These are phyloP conservation scores for Neoascochyta sp. DNA, from an alignment of 2,329 filamentous ascomycete genomes.

Conservation along the genomic window DNA sequence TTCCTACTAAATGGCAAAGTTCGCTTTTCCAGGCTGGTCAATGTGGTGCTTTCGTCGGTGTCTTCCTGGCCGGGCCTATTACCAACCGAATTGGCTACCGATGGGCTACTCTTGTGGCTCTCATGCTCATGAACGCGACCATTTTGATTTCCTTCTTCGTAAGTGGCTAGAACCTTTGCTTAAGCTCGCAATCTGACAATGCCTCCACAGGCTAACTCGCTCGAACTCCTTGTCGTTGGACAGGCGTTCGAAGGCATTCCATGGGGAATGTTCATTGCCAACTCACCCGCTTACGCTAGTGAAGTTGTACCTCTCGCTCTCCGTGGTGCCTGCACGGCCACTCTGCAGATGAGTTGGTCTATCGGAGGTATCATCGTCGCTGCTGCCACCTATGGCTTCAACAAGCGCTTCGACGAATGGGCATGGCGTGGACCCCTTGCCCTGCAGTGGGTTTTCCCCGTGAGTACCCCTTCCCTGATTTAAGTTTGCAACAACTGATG, in stretches of 20 bases:
- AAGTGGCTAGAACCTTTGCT: neutral
- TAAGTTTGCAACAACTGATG: slow-evolving; percentile 59
- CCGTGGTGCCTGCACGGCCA: slow-evolving; percentile 56
- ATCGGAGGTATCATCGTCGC: slow-evolving; percentile 60
- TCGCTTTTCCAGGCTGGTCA: slow-evolving; percentile 55
- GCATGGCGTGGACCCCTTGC: slow-evolving; percentile 22
- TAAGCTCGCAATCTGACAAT: neutral
- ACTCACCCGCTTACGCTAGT: slow-evolving; percentile 58
- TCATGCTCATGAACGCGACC: slow-evolving; percentile 55
- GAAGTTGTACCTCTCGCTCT: slow-evolving; percentile 59
- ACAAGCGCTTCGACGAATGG: slow-evolving; percentile 30
- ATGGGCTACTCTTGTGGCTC: slow-evolving; percentile 51
- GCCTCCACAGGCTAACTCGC: slow-evolving; percentile 36
- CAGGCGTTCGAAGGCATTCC: slow-evolving; percentile 60
- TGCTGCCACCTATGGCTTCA: slow-evolving; percentile 53
- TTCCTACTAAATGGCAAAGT: slow-evolving; percentile 55
- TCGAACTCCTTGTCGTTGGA: slow-evolving; percentile 47
- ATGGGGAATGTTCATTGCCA: slow-evolving; percentile 63
- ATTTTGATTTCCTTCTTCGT: slow-evolving; percentile 59
- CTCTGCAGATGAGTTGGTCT: slow-evolving; percentile 63
- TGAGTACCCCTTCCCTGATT: slow-evolving; percentile 2
- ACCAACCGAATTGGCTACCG: slow-evolving; percentile 58
- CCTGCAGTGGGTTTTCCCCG: slow-evolving; percentile 44
- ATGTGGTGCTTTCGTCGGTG: slow-evolving; percentile 58
- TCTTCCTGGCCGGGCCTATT: slow-evolving; percentile 57